phyloP scores from a whole-genome alignment of 164 flowering plant species.

The Liquidambar formosana region DNA sequence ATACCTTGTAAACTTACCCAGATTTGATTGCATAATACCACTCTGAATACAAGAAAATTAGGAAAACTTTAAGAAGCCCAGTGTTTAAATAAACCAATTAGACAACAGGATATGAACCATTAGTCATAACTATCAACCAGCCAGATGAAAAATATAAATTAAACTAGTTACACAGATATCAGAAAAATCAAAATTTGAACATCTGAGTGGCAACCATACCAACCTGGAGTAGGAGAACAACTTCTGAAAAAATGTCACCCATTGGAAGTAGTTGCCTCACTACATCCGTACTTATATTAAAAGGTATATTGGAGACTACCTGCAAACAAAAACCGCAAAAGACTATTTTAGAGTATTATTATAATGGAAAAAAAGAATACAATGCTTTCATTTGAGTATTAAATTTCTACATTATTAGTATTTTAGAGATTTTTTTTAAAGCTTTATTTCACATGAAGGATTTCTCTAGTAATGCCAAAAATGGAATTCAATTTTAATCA shows the following conservation, averaged over 20 bases:
- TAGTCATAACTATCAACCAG: too few relatives aligned
- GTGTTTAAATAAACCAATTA: not conserved
- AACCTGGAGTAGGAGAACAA: slow-evolving; percentile 94
- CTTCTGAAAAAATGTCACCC: slow-evolving; percentile 94
- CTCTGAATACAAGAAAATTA: not conserved
- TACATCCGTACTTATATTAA: slow-evolving; percentile 90
- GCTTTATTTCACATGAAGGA: too few relatives aligned
- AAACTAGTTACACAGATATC: not conserved
- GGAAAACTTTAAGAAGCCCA: not conserved
- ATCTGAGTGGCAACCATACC: not conserved
- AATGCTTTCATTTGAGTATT: too few relatives aligned
- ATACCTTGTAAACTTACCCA: too few relatives aligned
- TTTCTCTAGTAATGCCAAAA: too few relatives aligned
- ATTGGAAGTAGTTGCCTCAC: slow-evolving; percentile 89
- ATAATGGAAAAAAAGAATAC: not conserved
- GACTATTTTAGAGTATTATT: not conserved
- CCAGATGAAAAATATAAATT: too few relatives aligned
- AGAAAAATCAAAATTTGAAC: not conserved
- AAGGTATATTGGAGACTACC: slow-evolving; percentile 97
- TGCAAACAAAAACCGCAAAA: slow-evolving; percentile 32
- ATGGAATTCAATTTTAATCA: too few relatives aligned
- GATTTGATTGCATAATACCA: too few relatives aligned
- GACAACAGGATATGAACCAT: not conserved
- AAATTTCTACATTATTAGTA: too few relatives aligned
- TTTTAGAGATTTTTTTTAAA: too few relatives aligned